Percentiles rank a stretch among this genome's conserved stretches.
Conservation (phyloP, 2,329 filamentous ascomycete genomes). For the Nectriaceae sp. region DNA sequence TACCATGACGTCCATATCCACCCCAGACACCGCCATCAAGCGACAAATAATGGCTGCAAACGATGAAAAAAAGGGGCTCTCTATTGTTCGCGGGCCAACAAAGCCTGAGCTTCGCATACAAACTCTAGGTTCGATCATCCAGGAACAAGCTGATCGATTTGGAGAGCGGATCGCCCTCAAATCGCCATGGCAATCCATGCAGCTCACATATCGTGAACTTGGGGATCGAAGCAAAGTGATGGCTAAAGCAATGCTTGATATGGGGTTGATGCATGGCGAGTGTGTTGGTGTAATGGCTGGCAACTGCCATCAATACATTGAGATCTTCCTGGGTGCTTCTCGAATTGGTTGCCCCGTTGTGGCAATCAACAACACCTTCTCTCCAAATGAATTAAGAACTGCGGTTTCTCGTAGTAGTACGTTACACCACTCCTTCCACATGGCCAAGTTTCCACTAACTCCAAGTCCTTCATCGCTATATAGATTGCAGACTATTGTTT, state of each 20-base stretch:
- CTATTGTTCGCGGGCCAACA: not conserved
- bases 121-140: constrained; percentile 3
- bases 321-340: constrained; percentile 14
- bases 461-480: not conserved
- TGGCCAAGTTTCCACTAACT: not conserved
- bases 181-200: constrained; percentile 12
- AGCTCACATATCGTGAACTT: constrained; percentile 9
- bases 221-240: constrained; percentile 11
- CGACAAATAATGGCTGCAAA: not conserved
- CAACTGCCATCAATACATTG: constrained; percentile 17
- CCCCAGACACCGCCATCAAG: not conserved
- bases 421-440: not conserved
- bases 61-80: not conserved
- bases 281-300: constrained; percentile 17
- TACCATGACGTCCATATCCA: not conserved
- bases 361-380: constrained; percentile 17
- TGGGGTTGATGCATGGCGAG: constrained; percentile 10
- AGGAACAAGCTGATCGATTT: constrained; percentile 7
- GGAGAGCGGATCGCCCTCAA: constrained; percentile 7
- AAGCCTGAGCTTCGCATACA: constrained; percentile 2
- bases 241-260: constrained; percentile 13
- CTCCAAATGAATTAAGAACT: constrained; percentile 7
- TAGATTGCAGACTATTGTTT: constrained; percentile 8
- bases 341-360: constrained; percentile 16
- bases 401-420: constrained; percentile 8